Base-by-base conservation (phyloP, 2,329 filamentous ascomycete genomes). In the Nannizziopsis barbatae region DNA sequence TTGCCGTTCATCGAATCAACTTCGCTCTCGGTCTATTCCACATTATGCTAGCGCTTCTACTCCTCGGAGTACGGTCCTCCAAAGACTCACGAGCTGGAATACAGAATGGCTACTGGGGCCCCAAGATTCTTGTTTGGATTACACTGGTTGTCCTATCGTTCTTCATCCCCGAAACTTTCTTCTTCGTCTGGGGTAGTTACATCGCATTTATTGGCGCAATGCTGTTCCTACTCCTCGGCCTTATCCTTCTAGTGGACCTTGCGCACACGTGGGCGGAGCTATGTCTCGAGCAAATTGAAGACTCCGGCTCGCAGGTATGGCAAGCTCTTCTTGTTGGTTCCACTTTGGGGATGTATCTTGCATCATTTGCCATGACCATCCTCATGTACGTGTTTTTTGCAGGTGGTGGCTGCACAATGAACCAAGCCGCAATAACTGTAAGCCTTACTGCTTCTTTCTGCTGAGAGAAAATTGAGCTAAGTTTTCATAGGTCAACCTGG, bases 51-150 rank as follows among this genome's bases (percentile, higher is more conserved):
- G 88, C 86, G 3, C 71, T 87, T 42, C 75, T 95, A 52, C 76
- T 98, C 39, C 74, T 96, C 48, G 92, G 92, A 45, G 88, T 98
- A 45, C 80, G 79, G 46, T 87, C 81, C 42, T 92, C 89, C 18
- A 92, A 86, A 65, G 85, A 94, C 64, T 84, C 84, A 39, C 83
- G 92, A 55, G 89, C 92, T 1, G 77, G 80, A 14, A 77, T 98
- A 47, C 92, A 98, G 64, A 98, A 98, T 69, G 92, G 90, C n/a
- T 98, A 87, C 68, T 98, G 92, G 92, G 92, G 89, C 1, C 92
- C 92, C 40, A 98, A 98, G 71, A 76, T 98, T 50, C 79, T 95
- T 52, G 79, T 81, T 45, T 98, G 92, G 92, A 63, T 95, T 43
- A 80, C 75, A 11, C 78, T 96, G 56, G 81, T 96, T 52, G 86